Percentiles rank a stretch among this genome's conserved stretches.
Conservation (phyloP, 441 rosid genomes). For the Metrosideros polymorpha region DNA sequence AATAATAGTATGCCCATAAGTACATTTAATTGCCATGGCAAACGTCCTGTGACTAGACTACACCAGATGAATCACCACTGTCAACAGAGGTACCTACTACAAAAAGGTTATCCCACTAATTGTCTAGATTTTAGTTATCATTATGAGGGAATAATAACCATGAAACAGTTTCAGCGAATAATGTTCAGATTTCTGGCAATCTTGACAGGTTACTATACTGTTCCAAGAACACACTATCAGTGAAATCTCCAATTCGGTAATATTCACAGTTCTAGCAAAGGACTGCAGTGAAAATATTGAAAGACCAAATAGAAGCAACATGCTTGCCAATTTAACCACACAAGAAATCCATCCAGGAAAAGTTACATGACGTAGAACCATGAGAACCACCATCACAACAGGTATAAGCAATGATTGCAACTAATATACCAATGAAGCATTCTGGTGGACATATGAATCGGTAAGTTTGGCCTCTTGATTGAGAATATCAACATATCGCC, state of each 20-base stretch:
- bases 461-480: conserved; percentile 29
- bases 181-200: not conserved
- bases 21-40: not conserved
- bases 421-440: conserved; percentile 54
- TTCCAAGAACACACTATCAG: not conserved
- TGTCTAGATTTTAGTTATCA: not conserved
- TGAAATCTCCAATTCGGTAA: not conserved
- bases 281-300: not conserved
- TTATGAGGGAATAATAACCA: not conserved
- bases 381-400: not conserved
- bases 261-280: not conserved
- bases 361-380: not conserved
- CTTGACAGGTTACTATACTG: not conserved
- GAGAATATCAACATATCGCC: conserved; percentile 29
- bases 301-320: not conserved
- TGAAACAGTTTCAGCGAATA: not conserved
- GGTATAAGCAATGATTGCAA: conserved; percentile 15
- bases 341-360: not conserved
- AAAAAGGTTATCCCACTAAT: not conserved
- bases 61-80: not conserved
- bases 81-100: not conserved
- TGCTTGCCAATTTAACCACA: not conserved
- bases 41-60: not conserved
- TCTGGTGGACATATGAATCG: conserved; percentile 44
- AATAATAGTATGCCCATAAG: not conserved